These are phyloP conservation scores for Exsudoporus frostii DNA, from an alignment of 768 basidiomycete genomes.

Conservation along the genomic window DNA sequence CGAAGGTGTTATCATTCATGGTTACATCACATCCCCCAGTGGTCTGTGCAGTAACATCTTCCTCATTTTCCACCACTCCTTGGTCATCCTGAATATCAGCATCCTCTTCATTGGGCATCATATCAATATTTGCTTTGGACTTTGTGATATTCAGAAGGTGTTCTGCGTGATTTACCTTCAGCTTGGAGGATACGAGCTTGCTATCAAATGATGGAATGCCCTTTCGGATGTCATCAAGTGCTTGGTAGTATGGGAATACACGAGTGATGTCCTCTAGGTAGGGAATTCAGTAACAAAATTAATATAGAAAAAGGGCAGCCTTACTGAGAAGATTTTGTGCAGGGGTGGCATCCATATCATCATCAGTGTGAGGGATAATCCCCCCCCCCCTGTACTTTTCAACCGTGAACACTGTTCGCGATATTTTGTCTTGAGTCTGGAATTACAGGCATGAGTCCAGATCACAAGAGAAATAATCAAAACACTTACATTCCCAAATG, in stretches of 20 bases:
- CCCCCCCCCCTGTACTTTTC: not conserved
- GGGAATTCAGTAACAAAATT: not conserved
- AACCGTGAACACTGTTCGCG: not conserved
- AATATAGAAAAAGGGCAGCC: not conserved
- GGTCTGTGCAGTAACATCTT: too few species aligned
- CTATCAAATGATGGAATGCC: not conserved
- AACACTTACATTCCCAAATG: too few species aligned
- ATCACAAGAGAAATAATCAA: too few species aligned
- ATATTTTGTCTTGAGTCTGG: not conserved
- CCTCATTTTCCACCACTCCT: too few species aligned
- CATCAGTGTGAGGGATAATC: not conserved
- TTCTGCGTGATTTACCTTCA: not conserved
- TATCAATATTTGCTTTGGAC: not conserved
- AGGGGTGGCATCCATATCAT: not conserved
- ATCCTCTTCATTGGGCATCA: not conserved
- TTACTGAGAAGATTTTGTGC: not conserved
- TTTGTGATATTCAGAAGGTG: not conserved
- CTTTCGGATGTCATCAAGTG: not conserved
- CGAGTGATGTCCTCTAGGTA: not conserved
- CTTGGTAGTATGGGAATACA: conserved; percentile 3
- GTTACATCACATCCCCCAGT: too few species aligned
- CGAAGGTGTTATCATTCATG: too few species aligned
- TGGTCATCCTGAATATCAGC: not conserved
- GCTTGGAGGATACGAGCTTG: not conserved
- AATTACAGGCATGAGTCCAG: not conserved